A percentile compares a stretch with the other conserved stretches of the same genome.
phyloP scores from a whole-genome alignment of 495 filamentous ascomycete species.

The Stereocaulon alpinum region DNA sequence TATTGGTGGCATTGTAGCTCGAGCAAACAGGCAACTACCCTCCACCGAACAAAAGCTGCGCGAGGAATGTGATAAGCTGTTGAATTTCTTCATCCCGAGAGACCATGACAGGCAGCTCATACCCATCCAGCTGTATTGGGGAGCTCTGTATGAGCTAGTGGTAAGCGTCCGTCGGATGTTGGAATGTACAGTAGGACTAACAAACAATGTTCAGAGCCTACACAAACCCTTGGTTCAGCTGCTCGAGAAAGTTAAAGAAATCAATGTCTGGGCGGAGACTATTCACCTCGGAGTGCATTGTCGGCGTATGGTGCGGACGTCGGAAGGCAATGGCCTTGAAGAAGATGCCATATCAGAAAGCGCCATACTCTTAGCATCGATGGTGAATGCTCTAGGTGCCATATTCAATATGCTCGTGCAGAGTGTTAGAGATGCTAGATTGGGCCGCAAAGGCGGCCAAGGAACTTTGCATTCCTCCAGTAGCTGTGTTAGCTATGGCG shows the following conservation, averaged over 20 bases:
- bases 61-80: not conserved
- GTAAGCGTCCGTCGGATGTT: not conserved
- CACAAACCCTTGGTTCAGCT: not conserved
- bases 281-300: not conserved
- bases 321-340: not conserved
- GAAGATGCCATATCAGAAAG: not conserved
- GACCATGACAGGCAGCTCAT: not conserved
- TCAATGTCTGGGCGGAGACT: not conserved
- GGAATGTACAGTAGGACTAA: too few species aligned
- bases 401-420: constrained; percentile 9
- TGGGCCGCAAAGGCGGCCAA: not conserved
- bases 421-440: not conserved
- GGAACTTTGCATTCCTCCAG: not conserved
- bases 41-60: not conserved
- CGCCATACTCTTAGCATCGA: constrained; percentile 5
- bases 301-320: not conserved
- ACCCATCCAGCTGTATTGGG: not conserved
- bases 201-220: too few species aligned
- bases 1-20: not conserved
- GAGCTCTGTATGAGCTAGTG: not conserved
- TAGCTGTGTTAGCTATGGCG: not conserved
- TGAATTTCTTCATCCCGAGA: not conserved
- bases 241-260: not conserved
- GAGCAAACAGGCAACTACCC: not conserved
- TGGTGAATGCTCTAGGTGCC: constrained; percentile 13